Conservation (phyloP, 2,329 filamentous ascomycete species). For the Nemania diffusa region DNA sequence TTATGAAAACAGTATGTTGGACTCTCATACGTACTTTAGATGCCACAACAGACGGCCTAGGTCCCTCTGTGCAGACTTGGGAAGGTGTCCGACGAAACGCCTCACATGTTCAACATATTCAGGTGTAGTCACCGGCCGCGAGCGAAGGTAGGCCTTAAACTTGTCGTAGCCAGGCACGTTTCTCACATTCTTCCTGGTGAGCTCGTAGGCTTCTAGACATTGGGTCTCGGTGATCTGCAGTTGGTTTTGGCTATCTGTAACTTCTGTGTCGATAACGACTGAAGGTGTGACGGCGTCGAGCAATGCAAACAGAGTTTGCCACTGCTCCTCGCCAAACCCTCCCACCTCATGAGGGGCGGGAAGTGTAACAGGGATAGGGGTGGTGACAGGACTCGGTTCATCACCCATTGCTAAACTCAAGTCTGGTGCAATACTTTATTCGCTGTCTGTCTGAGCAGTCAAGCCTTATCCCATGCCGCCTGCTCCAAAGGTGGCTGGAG, state of each 20-base stretch:
- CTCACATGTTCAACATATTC: conserved; percentile 63
- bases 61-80: conserved; percentile 48
- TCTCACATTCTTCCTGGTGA: conserved; percentile 51
- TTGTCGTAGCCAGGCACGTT: conserved; percentile 54
- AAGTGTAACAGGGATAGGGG: conserved; percentile 41
- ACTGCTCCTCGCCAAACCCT: conserved; percentile 56
- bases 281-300: conserved; percentile 71
- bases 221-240: conserved; percentile 61
- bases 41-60: conserved; percentile 55
- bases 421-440: not conserved
- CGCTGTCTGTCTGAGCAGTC: too few relatives aligned
- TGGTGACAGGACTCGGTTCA: conserved; percentile 23
- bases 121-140: conserved; percentile 62
- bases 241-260: conserved; percentile 54
- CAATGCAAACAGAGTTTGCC: conserved; percentile 64
- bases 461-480: too few relatives aligned
- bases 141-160: conserved; percentile 63
- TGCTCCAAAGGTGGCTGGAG: too few relatives aligned
- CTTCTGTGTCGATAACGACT: conserved; percentile 57
- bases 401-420: conserved; percentile 35
- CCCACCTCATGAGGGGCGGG: conserved; percentile 37
- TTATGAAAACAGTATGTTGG: not conserved
- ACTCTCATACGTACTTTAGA: conserved; percentile 55
- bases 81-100: conserved; percentile 53
- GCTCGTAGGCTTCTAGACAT: conserved; percentile 59